Evolutionary conservation across 108 stramenopile genomes (phyloP), one percentile per base, ranked within the genome.

Genomic region (Skeletonema marinoi): DNA sequence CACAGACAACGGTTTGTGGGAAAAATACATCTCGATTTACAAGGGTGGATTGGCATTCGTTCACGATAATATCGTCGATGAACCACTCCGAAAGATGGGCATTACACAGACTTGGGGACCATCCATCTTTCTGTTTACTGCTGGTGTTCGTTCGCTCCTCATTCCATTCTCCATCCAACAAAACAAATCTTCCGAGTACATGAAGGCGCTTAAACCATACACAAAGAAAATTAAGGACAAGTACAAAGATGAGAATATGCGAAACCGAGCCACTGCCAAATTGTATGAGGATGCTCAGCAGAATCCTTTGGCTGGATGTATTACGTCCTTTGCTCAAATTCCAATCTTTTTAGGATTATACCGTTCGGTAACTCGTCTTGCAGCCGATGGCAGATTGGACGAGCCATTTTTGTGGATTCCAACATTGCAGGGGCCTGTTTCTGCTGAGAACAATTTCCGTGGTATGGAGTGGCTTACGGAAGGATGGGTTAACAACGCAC

Each of bases 341-440:
- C 98, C 98, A 3, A 90, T 98, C 68, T 94, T 98, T 68, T 77
- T 98, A 64, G 96, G 96, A 38, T 79, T 98, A 51, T 98, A 98
- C 81, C 87, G 98, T 25, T 90, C 96, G 10, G 77, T 98, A 11
- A 86, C 92, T 32, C 81, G 91, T 56, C 84, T 98, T 70, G 97
- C 97, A 0, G 73, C 87, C 63, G 97, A 96, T 31, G 90, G 95
- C 54, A 71, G 81, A 68, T 69, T 98, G 39, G 78, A 92, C 46
- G 97, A 98, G 82, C 92, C 93, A 32, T 98, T 98, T 66, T 74
- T 98, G 59, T 98, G 95, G 94, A 94, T 98, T 60, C 98, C 98
- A 36, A 92, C 90, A 32, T 74, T 98, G 41, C 82, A 98, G 79
- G 98, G 98, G 7, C 98, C 98, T 3, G 94, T 95, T 14, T 86